Conservation (phyloP, 257 asterid genomes). For the Solanum etuberosum region DNA sequence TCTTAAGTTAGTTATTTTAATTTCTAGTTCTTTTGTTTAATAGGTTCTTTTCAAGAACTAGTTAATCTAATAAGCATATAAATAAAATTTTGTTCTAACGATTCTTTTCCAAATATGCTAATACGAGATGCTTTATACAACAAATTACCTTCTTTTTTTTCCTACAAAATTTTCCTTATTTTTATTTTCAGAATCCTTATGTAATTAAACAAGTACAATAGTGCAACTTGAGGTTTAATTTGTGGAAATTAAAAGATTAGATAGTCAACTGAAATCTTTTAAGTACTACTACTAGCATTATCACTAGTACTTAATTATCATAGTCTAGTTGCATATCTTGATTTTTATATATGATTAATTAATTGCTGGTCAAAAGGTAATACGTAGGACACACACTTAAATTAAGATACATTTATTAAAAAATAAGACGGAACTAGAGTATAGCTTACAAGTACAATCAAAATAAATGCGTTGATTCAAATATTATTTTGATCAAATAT, state of each 20-base stretch:
- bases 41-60: background rate
- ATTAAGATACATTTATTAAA: background rate
- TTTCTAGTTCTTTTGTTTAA: background rate
- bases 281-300: background rate
- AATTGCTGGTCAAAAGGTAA: background rate
- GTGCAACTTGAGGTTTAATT: background rate
- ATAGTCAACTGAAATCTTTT: background rate
- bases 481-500: background rate
- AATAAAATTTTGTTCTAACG: fast-evolving
- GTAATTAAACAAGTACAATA: background rate
- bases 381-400: background rate
- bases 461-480: background rate
- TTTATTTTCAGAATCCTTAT: background rate
- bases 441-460: background rate
- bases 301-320: background rate
- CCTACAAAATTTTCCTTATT: background rate
- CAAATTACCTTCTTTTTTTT: background rate
- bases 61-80: background rate
- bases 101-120: background rate
- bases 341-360: background rate
- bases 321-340: background rate
- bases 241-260: background rate
- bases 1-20: background rate
- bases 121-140: background rate
- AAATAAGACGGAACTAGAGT: background rate